Percentiles rank a stretch among this genome's conserved stretches.
Evolutionary conservation across 2,329 filamentous ascomycete genomes (phyloP).

Genomic region (Cercospora janseana): DNA sequence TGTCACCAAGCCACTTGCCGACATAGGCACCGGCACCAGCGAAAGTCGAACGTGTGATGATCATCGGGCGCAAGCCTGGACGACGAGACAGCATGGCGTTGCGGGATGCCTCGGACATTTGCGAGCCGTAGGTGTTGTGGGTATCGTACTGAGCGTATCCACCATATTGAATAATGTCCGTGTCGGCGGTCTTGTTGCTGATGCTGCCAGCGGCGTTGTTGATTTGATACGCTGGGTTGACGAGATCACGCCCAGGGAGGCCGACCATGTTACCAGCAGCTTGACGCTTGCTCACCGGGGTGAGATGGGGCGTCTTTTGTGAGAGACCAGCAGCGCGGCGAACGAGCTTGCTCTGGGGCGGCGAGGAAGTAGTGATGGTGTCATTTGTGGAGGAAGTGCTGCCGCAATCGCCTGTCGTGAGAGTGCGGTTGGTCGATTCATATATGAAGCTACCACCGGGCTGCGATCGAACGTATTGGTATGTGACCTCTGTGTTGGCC

Average conservation of each 20-base stretch:
- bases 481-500: constrained; percentile 33
- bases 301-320: constrained; percentile 16
- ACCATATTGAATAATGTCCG: constrained; percentile 66
- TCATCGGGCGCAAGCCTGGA: constrained; percentile 62
- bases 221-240: constrained; percentile 65
- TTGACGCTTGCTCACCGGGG: constrained; percentile 24
- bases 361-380: constrained; percentile 35
- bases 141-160: constrained; percentile 70
- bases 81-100: constrained; percentile 65
- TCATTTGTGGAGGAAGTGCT: constrained; percentile 29
- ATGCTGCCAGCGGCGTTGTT: constrained; percentile 56
- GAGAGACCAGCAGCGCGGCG: constrained; percentile 23
- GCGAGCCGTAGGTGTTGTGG: constrained; percentile 72
- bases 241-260: constrained; percentile 61
- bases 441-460: constrained; percentile 36
- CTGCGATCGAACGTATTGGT: constrained; percentile 36
- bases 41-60: constrained; percentile 75
- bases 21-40: constrained; percentile 64
- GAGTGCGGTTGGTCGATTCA: constrained; percentile 34
- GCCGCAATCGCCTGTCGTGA: constrained; percentile 36
- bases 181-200: constrained; percentile 56
- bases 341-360: constrained; percentile 28
- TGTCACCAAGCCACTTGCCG: constrained; percentile 63
- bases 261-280: constrained; percentile 44
- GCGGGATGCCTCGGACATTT: constrained; percentile 69